phyloP scores from a whole-genome alignment of 192 early-diverging fungal genomes.

The Piromyces finnis region DNA sequence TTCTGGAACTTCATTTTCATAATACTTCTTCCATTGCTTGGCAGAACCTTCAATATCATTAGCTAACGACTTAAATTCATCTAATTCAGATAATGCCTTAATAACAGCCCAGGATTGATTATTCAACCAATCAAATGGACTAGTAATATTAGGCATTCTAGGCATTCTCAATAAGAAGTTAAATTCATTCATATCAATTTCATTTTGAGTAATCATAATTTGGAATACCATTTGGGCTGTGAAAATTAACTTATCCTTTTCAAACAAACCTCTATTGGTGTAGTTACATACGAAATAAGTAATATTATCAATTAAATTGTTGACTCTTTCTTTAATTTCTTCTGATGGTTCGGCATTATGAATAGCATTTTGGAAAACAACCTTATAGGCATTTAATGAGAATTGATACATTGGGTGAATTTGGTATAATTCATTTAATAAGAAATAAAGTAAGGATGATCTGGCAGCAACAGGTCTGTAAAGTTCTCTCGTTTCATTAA shows the following conservation, averaged over 20 bases:
- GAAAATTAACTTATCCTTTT: slow-evolving; percentile 44
- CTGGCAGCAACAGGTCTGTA: slow-evolving; percentile 46
- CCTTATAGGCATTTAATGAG: slow-evolving; percentile 47
- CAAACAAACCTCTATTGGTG: slow-evolving; percentile 43
- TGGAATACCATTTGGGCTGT: slow-evolving; percentile 48
- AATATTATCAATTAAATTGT: slow-evolving; percentile 35
- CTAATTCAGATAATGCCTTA: slow-evolving; percentile 34
- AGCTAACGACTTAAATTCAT: slow-evolving; percentile 29
- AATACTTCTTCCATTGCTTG: slow-evolving; percentile 52
- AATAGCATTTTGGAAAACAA: slow-evolving; percentile 46
- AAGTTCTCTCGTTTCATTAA: slow-evolving; percentile 45
- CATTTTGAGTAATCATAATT: slow-evolving; percentile 28
- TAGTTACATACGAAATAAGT: slow-evolving; percentile 42
- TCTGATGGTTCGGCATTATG: slow-evolving; percentile 28
- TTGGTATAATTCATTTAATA: slow-evolving; percentile 45
- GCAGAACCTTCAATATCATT: slow-evolving; percentile 45
- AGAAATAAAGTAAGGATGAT: slow-evolving; percentile 40
- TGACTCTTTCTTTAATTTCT: slow-evolving; percentile 40
- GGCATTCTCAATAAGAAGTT: slow-evolving; percentile 39
- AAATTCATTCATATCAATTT: slow-evolving; percentile 33
- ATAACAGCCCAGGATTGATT: slow-evolving; percentile 30
- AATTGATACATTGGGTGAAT: slow-evolving; percentile 56
- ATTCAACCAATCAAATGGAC: slow-evolving; percentile 39
- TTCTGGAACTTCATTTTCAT: slow-evolving; percentile 42
- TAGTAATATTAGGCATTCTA: slow-evolving; percentile 17